These are phyloP conservation scores for Eutrema heterophyllum DNA, from an alignment of 345 rosid species.

Conservation along the genomic window DNA sequence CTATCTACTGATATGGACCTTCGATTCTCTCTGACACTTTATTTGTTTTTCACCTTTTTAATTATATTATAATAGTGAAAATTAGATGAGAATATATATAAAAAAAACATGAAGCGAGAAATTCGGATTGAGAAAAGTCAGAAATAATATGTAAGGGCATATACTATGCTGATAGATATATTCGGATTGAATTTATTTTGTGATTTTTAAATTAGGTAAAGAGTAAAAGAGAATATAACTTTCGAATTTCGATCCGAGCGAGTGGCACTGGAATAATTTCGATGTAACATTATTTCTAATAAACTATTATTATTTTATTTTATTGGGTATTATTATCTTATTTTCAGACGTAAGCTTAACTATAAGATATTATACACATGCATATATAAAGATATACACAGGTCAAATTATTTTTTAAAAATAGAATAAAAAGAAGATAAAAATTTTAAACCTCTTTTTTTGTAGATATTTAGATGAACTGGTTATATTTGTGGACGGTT, in stretches of 20 bases:
- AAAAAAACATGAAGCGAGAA: background rate
- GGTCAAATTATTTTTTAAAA: too few species aligned
- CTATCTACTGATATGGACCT: slow-evolving; percentile 13
- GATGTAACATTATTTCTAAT: background rate
- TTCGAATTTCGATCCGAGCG: slow-evolving; percentile 27
- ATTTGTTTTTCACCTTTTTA: background rate
- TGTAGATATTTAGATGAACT: background rate
- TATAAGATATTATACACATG: background rate
- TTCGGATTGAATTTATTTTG: slow-evolving; percentile 10
- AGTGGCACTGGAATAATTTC: slow-evolving; percentile 30
- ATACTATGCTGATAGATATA: slow-evolving; percentile 23
- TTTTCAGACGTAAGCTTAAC: background rate
- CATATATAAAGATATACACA: background rate
- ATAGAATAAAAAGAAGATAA: too few species aligned
- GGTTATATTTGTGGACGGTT: background rate
- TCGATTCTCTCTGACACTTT: slow-evolving; percentile 17
- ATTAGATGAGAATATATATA: background rate
- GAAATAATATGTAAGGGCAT: slow-evolving; percentile 19
- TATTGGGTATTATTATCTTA: background rate
- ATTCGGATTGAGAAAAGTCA: slow-evolving; percentile 29
- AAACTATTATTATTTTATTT: slow-evolving; percentile 4
- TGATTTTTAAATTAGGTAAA: slow-evolving; percentile 17
- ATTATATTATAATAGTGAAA: background rate
- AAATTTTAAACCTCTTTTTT: background rate
- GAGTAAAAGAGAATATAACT: slow-evolving; percentile 25